Base-by-base conservation (phyloP, 2,329 filamentous ascomycete genomes). In the Cryoendolithus antarcticus region DNA sequence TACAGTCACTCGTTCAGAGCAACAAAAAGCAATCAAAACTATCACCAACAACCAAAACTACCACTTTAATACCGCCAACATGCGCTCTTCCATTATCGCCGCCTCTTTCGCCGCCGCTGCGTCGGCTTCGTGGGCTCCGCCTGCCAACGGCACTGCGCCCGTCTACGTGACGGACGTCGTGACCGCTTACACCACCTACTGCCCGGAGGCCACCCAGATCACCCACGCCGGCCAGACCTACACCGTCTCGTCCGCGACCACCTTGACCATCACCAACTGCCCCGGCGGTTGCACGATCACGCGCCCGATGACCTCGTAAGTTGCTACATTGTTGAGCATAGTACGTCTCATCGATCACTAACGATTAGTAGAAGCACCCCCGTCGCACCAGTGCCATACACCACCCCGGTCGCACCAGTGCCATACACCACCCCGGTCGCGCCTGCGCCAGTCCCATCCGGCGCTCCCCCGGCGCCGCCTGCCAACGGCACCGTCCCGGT, bases 241-340 rank as follows among this genome's bases (percentile, higher is more conserved):
- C 45, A 50, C 47, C 34, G 42, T 49, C 32, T 39, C 49, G 29
- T 38, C 49, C 32, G 46, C 44, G 37, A 49, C 49, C 37, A 48
- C 47, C 32, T 15, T 50, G 28, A 47, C 41, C 32, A 47, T 50
- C 37, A 49, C 47, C 44, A 48, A 54, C 53, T 57, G 55, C 49
- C 47, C 51, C 10, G 46, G 46, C 35, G 43, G 39, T 31, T 58
- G 54, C 54, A 59, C 69, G 35, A 65, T 75, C 49, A 70, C 67
- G 38, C 62, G 66, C 55, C 66, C 74, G 44, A 60, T 71, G 49
- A 51, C 58, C 48, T 70, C 69, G 40, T 58, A 76, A 47, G 75
- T 70, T 51, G 54, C 51, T 57, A 41, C 37, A 4, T 39, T 39
- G 32, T 42, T 29, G 38, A 40, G 33, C 35, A 39, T 37, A 32